Base-by-base conservation (phyloP, 768 basidiomycete species). In the Ramaria rubella region DNA sequence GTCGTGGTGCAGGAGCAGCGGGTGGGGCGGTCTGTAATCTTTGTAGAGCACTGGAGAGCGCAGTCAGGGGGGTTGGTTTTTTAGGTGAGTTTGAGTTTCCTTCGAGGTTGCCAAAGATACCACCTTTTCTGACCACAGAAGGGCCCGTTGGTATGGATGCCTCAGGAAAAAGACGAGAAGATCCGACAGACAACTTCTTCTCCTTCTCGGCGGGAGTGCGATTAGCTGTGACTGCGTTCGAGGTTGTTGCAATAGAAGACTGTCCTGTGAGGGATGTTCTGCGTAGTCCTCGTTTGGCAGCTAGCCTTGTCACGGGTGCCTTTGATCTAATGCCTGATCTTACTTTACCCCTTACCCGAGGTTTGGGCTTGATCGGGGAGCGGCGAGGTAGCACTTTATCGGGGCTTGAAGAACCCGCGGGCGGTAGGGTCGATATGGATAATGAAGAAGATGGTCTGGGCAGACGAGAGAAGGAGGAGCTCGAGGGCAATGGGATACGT, bases 31-130 rank as follows among this genome's bases (percentile, higher is more conserved):
- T 45, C 27, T n/a, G n/a, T 45, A 56, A 48, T 29, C 33, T 56
- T 23, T 56, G 30, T 23, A 56, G 29, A 15, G 55, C 55, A 15
- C 44, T 56, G 11, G 55, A 56, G 3, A 56, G 55, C 30, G 55
- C 55, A 48, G 46, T 26, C 21, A 56, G n/a, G 31, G 55, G 45
- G 11, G 55, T 45, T 24, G 55, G 45, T 27, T 38, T 33, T 19
- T 26, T 34, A 12, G 55, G 43, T 29, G 55, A 29, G 19, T 2
- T 40, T 54, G 36, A 48, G 26, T 24, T 27, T 19, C 23, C 12
- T 23, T 15, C 23, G 24, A 30, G 29, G 46, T 24, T 15, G 46
- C 8, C 26, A 26, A 24, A n/a, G 36, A 38, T n/a, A n/a, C 40
- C 17, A 19, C 40, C 17, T 19, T 7, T 4, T 48, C 3, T 4